Conservation (phyloP, 1,139 yeast genomes). For the Geotrichum bryndzae region DNA sequence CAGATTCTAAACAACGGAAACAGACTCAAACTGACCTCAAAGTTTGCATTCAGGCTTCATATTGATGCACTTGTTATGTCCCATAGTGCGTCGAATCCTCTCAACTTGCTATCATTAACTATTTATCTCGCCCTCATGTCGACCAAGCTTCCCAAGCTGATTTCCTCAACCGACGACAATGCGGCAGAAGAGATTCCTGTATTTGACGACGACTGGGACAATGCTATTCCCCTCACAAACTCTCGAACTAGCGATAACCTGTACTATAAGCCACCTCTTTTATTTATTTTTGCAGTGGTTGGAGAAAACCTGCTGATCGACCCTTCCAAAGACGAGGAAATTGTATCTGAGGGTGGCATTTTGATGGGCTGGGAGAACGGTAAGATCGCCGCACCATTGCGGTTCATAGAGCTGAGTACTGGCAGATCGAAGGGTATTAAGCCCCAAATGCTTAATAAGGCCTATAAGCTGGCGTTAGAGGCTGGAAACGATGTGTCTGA, state of each 20-base stretch:
- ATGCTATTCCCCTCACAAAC: constrained; percentile 44
- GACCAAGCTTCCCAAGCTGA: constrained; percentile 66
- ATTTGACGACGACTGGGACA: constrained; percentile 81
- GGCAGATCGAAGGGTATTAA: constrained; percentile 28
- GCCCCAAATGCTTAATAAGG: constrained; percentile 29
- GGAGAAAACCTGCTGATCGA: constrained; percentile 67
- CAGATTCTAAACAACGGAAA: constrained; percentile 40
- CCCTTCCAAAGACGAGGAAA: constrained; percentile 81
- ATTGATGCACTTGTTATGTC: constrained; percentile 78
- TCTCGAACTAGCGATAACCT: constrained; percentile 22
- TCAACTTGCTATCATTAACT: constrained; percentile 71
- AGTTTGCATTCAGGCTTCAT: constrained; percentile 67
- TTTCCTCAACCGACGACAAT: constrained; percentile 53
- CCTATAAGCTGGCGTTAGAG: constrained; percentile 31
- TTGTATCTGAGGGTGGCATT: constrained; percentile 77
- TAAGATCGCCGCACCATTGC: constrained; percentile 47
- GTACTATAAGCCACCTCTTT: constrained; percentile 56
- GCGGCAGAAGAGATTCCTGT: constrained; percentile 78
- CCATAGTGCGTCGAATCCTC: constrained; percentile 55
- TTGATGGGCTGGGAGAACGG: constrained; percentile 64
- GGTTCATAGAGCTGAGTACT: constrained; percentile 23
- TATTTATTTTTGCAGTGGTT: constrained; percentile 68
- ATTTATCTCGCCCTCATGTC: constrained; percentile 74
- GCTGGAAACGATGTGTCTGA: constrained; percentile 31
- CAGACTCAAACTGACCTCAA: constrained; percentile 57